phyloP scores from a whole-genome alignment of 1,284 basidiomycete species.

The Ceratobasidium sp. region DNA sequence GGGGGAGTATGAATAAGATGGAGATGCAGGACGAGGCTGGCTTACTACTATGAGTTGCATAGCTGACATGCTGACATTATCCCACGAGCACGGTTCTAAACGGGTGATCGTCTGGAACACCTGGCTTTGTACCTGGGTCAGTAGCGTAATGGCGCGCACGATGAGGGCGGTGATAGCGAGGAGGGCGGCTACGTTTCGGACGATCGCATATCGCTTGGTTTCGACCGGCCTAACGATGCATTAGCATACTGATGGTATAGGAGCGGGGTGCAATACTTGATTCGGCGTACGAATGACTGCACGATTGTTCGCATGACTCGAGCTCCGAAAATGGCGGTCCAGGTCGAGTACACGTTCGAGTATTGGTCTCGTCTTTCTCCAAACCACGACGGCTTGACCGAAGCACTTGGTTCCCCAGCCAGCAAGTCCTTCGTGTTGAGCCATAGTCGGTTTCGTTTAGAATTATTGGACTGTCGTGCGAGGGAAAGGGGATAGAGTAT shows the following conservation, averaged over 20 bases:
- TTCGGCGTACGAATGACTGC: neutral
- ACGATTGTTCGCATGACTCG: neutral
- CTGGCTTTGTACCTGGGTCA: constrained; percentile 3
- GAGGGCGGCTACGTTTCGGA: constrained; percentile 7
- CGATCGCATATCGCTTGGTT: neutral
- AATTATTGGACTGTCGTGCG: neutral
- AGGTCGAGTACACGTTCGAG: neutral
- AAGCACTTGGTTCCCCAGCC: neutral
- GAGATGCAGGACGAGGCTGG: too few relatives aligned
- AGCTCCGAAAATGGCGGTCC: neutral
- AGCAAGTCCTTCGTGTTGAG: constrained; percentile 17
- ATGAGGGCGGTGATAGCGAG: neutral
- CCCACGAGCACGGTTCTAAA: constrained; percentile 3
- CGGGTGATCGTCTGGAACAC: constrained; percentile 9
- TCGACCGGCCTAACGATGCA: neutral
- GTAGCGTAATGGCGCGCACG: neutral
- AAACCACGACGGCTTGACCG: neutral
- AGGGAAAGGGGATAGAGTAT: neutral
- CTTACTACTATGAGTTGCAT: constrained; percentile 1
- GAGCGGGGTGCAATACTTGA: neutral
- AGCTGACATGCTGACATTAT: neutral
- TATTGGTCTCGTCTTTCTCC: neutral
- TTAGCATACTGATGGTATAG: neutral
- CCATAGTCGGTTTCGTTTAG: neutral
- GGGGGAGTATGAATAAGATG: too few relatives aligned